Percentiles rank a stretch among this genome's conserved stretches.
Conservation (phyloP, 768 basidiomycete species). For the Auriscalpium orientale region DNA sequence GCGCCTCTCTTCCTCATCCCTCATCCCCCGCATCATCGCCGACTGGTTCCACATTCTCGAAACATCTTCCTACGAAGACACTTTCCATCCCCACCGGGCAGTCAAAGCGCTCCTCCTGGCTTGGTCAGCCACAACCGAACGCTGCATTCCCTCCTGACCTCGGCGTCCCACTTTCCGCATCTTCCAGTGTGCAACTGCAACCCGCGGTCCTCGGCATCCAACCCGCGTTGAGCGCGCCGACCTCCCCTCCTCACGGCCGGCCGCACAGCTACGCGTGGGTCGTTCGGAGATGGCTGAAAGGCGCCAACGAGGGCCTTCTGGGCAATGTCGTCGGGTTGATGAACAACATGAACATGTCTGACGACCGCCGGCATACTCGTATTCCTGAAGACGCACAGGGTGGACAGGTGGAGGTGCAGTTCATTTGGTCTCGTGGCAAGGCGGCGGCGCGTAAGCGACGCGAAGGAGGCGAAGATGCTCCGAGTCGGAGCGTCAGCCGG, state of each 20-base stretch:
- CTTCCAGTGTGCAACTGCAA: conserved; percentile 22
- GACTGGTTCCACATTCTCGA: conserved; percentile 1
- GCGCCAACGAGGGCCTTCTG: conserved; percentile 35
- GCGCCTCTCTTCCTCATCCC: conserved; percentile 3
- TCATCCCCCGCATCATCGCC: conserved; percentile 4
- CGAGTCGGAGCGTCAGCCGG: neutral
- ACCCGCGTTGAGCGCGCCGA: conserved; percentile 49
- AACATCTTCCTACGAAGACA: neutral
- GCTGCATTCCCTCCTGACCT: conserved; percentile 5
- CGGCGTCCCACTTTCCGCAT: neutral
- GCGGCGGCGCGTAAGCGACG: conserved; percentile 13
- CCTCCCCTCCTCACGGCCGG: conserved; percentile 28
- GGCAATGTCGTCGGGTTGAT: conserved; percentile 38
- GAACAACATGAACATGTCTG: conserved; percentile 14
- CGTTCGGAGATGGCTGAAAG: conserved; percentile 69
- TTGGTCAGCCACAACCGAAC: conserved; percentile 3
- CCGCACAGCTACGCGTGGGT: conserved; percentile 65
- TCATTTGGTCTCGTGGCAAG: conserved; percentile 70
- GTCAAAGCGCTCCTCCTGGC: conserved; percentile 16
- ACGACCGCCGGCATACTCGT: conserved; percentile 15
- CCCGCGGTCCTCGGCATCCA: conserved; percentile 62
- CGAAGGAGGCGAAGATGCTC: neutral
- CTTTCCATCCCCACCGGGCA: conserved; percentile 1
- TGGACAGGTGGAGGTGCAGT: conserved; percentile 56
- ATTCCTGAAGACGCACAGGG: conserved; percentile 12